These are phyloP conservation scores for Brassica incana DNA, from an alignment of 345 rosid genomes.

Conservation along the genomic window DNA sequence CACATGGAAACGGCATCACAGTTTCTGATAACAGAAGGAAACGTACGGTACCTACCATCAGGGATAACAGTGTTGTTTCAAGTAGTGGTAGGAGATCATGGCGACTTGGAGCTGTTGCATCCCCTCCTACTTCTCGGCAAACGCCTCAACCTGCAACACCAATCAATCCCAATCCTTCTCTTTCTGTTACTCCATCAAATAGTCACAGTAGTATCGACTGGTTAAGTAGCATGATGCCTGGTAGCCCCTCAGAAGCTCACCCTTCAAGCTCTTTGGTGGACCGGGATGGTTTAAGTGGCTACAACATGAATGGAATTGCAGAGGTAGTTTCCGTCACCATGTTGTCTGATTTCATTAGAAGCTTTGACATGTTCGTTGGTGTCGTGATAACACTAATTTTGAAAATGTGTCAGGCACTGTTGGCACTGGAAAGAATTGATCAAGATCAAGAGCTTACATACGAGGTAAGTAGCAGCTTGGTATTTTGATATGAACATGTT, in stretches of 20 bases:
- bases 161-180: slow-evolving; percentile 43
- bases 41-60: slow-evolving; percentile 46
- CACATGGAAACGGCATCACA: slow-evolving; percentile 49
- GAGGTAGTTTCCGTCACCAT: slow-evolving; percentile 54
- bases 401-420: slow-evolving; percentile 52
- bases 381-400: slow-evolving; percentile 12
- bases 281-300: slow-evolving; percentile 55
- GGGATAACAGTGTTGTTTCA: slow-evolving; percentile 51
- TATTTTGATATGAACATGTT: slow-evolving; percentile 13
- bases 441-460: slow-evolving; percentile 70
- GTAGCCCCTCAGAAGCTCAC: slow-evolving; percentile 54
- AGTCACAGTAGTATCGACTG: slow-evolving; percentile 19
- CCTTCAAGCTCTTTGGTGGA: slow-evolving; percentile 43
- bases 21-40: slow-evolving; percentile 63
- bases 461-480: slow-evolving; percentile 55
- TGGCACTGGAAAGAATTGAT: slow-evolving; percentile 88
- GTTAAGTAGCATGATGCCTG: slow-evolving; percentile 44
- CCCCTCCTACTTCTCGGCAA: slow-evolving; percentile 41
- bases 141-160: slow-evolving; percentile 47
- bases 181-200: slow-evolving; percentile 24
- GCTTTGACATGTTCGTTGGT: slow-evolving; percentile 7
- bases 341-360: slow-evolving; percentile 31
- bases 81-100: slow-evolving; percentile 63
- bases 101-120: slow-evolving; percentile 31
- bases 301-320: slow-evolving; percentile 77